These are phyloP conservation scores for Trametes coccinea DNA, from an alignment of 768 basidiomycete genomes.

Conservation along the genomic window DNA sequence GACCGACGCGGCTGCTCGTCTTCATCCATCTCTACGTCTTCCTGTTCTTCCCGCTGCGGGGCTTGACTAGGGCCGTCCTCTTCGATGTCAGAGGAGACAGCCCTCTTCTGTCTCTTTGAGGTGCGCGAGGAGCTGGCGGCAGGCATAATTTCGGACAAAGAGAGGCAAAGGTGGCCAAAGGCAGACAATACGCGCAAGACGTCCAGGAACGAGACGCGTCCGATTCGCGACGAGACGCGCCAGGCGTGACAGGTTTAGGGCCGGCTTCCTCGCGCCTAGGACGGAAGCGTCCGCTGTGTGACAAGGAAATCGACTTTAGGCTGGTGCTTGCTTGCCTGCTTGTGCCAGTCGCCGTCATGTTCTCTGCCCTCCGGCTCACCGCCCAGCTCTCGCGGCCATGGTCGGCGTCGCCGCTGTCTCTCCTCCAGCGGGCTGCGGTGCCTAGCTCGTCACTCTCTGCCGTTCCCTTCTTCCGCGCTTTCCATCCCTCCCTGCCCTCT, in stretches of 20 bases:
- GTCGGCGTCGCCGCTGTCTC: slow-evolving; percentile 7
- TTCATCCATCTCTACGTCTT: slow-evolving; percentile 42
- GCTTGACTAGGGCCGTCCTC: slow-evolving; percentile 30
- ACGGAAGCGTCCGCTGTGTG: not conserved
- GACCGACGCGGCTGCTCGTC: slow-evolving; percentile 38
- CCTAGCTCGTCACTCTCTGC: slow-evolving; percentile 8
- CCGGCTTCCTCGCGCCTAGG: slow-evolving; percentile 27
- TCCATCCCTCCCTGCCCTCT: slow-evolving; percentile 62
- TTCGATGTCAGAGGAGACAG: slow-evolving; percentile 41
- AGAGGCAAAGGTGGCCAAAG: not conserved
- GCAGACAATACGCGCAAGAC: not conserved
- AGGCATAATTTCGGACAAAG: slow-evolving; percentile 30
- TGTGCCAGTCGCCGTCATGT: slow-evolving; percentile 22
- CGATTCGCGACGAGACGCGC: slow-evolving; percentile 11
- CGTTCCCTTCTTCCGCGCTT: slow-evolving; percentile 44
- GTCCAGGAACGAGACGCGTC: slow-evolving; percentile 22
- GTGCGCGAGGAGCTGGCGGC: slow-evolving; percentile 37
- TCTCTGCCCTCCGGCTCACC: slow-evolving; percentile 25
- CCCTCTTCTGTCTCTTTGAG: slow-evolving; percentile 44
- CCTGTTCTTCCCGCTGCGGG: slow-evolving; percentile 7
- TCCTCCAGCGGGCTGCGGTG: slow-evolving; percentile 2
- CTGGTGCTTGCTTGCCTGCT: slow-evolving; percentile 2
- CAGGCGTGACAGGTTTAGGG: slow-evolving; percentile 29
- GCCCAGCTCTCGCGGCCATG: slow-evolving; percentile 15
- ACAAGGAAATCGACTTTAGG: not conserved